Percentiles rank a stretch among this genome's conserved stretches.
Conservation (phyloP, 108 stramenopile species). For the Epipyxis sp. region DNA sequence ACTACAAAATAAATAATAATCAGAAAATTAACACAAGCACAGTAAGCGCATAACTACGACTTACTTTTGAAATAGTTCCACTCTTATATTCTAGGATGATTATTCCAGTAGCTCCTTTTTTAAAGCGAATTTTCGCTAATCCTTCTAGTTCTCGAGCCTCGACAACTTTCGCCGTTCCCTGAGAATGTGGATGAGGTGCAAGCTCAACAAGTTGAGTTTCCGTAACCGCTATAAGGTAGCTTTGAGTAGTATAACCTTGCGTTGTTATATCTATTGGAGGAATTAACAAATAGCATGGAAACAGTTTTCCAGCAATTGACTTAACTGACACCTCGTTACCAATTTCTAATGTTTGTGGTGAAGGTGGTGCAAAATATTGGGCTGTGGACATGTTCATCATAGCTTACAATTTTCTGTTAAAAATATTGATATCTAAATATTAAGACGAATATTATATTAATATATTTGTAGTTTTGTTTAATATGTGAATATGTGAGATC, state of each 20-base stretch:
- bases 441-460: no score
- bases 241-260: neutral
- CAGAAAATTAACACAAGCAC: no score
- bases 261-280: neutral
- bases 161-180: neutral
- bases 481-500: no score
- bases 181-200: neutral
- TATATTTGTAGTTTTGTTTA: no score
- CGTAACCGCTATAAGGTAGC: neutral
- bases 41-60: no score
- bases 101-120: neutral
- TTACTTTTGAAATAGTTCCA: neutral
- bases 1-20: no score
- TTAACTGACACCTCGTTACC: neutral
- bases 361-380: no score
- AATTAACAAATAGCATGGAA: neutral
- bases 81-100: neutral
- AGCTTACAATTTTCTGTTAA: no score
- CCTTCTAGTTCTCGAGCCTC: neutral
- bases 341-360: neutral
- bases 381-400: no score
- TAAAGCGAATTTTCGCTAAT: neutral
- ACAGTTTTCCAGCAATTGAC: neutral
- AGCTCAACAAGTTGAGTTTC: neutral
- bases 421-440: no score